Conservation (phyloP, 192 early-diverging fungal genomes). For the Coemansia guatemalensis region DNA sequence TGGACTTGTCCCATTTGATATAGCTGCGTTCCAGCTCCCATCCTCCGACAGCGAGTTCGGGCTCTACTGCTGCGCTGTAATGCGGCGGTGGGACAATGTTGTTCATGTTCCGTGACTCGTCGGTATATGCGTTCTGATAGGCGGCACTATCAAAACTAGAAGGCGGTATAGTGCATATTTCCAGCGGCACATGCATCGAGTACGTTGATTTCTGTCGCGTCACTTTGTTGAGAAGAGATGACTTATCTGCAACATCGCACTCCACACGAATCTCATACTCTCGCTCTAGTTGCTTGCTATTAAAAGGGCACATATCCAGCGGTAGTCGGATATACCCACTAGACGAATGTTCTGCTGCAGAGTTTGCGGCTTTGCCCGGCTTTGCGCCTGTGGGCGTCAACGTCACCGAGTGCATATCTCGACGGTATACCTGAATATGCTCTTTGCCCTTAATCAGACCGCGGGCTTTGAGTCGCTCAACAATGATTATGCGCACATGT, state of each 20-base stretch:
- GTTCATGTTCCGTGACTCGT: constrained; percentile 33
- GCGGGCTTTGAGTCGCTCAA: constrained; percentile 32
- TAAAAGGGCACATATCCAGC: constrained; percentile 39
- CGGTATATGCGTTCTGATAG: constrained; percentile 33
- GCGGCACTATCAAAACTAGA: constrained; percentile 19
- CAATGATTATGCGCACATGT: constrained; percentile 19
- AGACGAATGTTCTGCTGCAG: constrained; percentile 8
- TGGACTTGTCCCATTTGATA: constrained; percentile 30
- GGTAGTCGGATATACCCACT: constrained; percentile 27
- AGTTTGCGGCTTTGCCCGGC: constrained; percentile 6
- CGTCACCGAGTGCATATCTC: constrained; percentile 12
- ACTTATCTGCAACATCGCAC: constrained; percentile 29
- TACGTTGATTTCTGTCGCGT: constrained; percentile 25
- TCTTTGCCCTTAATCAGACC: constrained; percentile 36
- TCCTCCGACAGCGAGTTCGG: constrained; percentile 20
- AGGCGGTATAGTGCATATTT: constrained; percentile 30
- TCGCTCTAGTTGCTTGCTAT: constrained; percentile 40
- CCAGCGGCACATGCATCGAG: constrained; percentile 15
- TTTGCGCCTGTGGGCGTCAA: constrained; percentile 8
- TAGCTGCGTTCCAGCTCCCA: constrained; percentile 36
- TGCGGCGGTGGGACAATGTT: constrained; percentile 22
- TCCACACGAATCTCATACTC: constrained; percentile 36
- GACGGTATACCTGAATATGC: constrained; percentile 17
- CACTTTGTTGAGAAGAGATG: constrained; percentile 23
- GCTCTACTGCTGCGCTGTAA: constrained; percentile 21